Percentiles rank a stretch among this genome's conserved stretches.
These are phyloP conservation scores for Tolypocladium sp. DNA, from an alignment of 2,329 filamentous ascomycete species.

Conservation along the genomic window DNA sequence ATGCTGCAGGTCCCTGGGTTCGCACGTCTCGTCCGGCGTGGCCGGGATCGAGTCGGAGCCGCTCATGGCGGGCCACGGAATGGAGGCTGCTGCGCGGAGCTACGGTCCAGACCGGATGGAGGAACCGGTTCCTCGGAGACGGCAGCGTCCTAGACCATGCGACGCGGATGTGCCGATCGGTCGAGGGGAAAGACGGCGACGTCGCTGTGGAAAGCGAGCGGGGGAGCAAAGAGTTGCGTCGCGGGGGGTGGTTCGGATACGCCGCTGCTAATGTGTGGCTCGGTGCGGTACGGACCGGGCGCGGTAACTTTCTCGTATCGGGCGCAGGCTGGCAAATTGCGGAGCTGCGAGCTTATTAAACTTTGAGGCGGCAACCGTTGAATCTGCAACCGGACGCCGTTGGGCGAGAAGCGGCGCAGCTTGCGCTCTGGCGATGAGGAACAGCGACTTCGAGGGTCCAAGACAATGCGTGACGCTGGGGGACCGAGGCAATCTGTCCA, in stretches of 20 bases:
- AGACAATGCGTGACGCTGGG: background rate
- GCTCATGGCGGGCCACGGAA: slow-evolving; percentile 9
- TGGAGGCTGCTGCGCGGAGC: background rate
- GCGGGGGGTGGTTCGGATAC: background rate
- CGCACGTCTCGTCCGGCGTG: slow-evolving; percentile 36
- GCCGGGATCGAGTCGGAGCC: slow-evolving; percentile 29
- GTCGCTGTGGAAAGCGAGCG: background rate
- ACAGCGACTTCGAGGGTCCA: background rate
- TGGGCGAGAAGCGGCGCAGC: background rate
- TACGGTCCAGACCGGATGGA: slow-evolving; percentile 3
- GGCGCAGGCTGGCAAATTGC: background rate
- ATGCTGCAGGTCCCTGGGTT: slow-evolving; percentile 21
- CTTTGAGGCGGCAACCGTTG: background rate
- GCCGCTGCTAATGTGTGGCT: background rate
- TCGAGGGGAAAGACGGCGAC: background rate
- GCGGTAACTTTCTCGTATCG: background rate
- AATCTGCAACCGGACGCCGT: background rate
- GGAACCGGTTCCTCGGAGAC: slow-evolving; percentile 1
- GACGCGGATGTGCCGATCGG: background rate
- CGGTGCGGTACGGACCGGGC: background rate
- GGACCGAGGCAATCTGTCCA: background rate
- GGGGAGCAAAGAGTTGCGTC: background rate
- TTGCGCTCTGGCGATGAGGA: background rate
- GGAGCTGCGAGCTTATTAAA: background rate
- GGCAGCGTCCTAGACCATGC: slow-evolving; percentile 3